phyloP scores from a whole-genome alignment of 2,329 filamentous ascomycete species.

The Alternaria longipes region DNA sequence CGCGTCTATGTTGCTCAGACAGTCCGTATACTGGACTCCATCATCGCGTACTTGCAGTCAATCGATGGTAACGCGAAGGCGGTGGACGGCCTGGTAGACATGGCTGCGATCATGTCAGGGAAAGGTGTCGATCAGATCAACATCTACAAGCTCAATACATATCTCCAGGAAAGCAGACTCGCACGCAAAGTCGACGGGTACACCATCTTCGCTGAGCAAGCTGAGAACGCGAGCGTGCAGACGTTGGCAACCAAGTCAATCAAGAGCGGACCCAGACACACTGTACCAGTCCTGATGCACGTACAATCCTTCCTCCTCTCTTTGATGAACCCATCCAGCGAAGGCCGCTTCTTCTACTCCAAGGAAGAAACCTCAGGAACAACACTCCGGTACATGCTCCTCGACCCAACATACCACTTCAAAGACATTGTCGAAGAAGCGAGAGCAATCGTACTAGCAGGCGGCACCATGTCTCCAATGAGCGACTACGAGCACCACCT shows the following conservation, averaged over 20 bases:
- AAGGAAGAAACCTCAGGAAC: slow-evolving; percentile 62
- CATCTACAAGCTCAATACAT: slow-evolving; percentile 84
- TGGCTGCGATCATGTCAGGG: slow-evolving; percentile 76
- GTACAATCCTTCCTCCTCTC: slow-evolving; percentile 77
- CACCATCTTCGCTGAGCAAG: slow-evolving; percentile 68
- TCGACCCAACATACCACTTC: slow-evolving; percentile 93
- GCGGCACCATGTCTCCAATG: slow-evolving; percentile 98
- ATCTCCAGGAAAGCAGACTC: slow-evolving; percentile 90
- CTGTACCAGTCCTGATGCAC: slow-evolving; percentile 67
- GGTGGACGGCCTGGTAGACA: slow-evolving; percentile 73
- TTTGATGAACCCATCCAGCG: slow-evolving; percentile 82
- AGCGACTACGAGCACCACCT: slow-evolving; percentile 87
- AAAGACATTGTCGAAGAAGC: slow-evolving; percentile 85
- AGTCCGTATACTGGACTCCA: slow-evolving; percentile 81
- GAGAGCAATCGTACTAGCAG: slow-evolving; percentile 86
- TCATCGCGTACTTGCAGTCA: slow-evolving; percentile 72
- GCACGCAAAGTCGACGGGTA: slow-evolving; percentile 96
- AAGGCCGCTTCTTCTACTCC: slow-evolving; percentile 68
- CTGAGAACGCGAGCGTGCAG: slow-evolving; percentile 40
- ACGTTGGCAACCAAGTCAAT: slow-evolving; percentile 5
- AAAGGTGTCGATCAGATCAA: slow-evolving; percentile 97
- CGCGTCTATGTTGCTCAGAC: slow-evolving; percentile 90
- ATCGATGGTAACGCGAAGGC: slow-evolving; percentile 53
- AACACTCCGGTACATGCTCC: slow-evolving; percentile 81
- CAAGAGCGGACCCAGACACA: slow-evolving; percentile 33